Evolutionary conservation across 2,329 filamentous ascomycete species (phyloP).

Genomic region (Paraphoma chrysanthemicola): DNA sequence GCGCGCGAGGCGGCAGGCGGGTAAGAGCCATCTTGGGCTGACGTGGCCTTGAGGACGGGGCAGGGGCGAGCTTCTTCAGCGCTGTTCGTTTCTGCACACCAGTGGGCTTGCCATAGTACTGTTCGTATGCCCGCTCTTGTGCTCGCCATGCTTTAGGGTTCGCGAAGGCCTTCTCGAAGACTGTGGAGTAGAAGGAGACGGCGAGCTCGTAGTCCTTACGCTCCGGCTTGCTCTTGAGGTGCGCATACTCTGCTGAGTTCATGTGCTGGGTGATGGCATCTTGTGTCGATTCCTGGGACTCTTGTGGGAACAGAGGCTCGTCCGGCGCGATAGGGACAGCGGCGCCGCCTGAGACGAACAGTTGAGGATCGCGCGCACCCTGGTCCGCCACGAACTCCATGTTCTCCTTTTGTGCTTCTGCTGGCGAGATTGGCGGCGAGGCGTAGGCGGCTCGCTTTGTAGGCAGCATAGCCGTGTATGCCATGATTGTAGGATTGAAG

Average conservation of each 20-base stretch:
- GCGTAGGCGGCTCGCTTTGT: slow-evolving; percentile 41
- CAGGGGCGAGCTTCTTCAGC: slow-evolving; percentile 47
- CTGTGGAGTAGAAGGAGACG: slow-evolving; percentile 42
- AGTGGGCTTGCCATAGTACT: slow-evolving; percentile 54
- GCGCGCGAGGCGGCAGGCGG: slow-evolving; percentile 39
- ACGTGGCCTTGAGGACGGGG: slow-evolving; percentile 40
- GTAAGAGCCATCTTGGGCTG: slow-evolving; percentile 43
- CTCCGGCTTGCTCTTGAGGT: slow-evolving; percentile 38
- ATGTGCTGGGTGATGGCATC: slow-evolving; percentile 45
- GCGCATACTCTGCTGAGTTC: slow-evolving; percentile 38
- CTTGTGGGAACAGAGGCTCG: slow-evolving; percentile 46
- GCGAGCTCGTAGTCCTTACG: slow-evolving; percentile 47
- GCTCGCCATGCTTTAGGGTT: slow-evolving; percentile 51
- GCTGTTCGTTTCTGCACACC: slow-evolving; percentile 47
- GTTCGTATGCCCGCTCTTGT: slow-evolving; percentile 60
- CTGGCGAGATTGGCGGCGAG: slow-evolving; percentile 51
- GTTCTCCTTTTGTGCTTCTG: slow-evolving; percentile 46
- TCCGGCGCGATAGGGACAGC: slow-evolving; percentile 36
- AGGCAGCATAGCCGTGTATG: slow-evolving; percentile 29
- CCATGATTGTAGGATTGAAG: slow-evolving; percentile 22
- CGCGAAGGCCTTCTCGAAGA: slow-evolving; percentile 36
- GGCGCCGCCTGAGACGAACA: slow-evolving; percentile 40
- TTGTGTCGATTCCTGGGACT: slow-evolving; percentile 31
- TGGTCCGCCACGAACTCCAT: slow-evolving; percentile 37
- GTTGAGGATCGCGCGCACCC: slow-evolving; percentile 43